These are phyloP conservation scores for Camelina sativa DNA, from an alignment of 345 rosid genomes.

Conservation along the genomic window DNA sequence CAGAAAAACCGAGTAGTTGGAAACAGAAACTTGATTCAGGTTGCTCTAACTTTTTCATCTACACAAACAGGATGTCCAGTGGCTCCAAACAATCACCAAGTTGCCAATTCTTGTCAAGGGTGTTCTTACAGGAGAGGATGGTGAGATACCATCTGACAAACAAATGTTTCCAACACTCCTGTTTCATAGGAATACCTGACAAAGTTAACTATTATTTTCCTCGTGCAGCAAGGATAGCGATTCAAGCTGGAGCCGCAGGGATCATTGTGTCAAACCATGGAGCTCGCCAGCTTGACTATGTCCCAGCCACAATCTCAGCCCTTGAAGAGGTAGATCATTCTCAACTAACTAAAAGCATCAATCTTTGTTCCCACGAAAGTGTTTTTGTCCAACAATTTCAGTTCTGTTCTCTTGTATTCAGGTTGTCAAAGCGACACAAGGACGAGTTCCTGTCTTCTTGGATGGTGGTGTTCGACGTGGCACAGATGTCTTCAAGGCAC, in stretches of 20 bases:
- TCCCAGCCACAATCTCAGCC: slow-evolving; percentile 79
- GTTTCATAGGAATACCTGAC: slow-evolving; percentile 11
- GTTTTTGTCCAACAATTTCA: neutral
- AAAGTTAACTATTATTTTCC: neutral
- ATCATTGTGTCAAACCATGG: slow-evolving; percentile 94
- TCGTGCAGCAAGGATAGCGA: slow-evolving; percentile 67
- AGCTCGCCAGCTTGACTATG: slow-evolving; percentile 92
- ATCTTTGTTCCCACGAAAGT: neutral
- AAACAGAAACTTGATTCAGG: neutral
- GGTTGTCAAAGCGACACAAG: slow-evolving; percentile 92
- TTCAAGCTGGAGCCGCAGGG: slow-evolving; percentile 85
- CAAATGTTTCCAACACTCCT: neutral
- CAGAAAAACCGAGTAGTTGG: neutral
- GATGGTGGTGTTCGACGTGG: slow-evolving; percentile 98
- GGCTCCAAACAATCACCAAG: slow-evolving; percentile 86
- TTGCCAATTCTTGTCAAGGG: slow-evolving; percentile 92
- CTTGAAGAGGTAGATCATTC: slow-evolving; percentile 71
- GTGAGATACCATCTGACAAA: slow-evolving; percentile 47
- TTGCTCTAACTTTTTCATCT: slow-evolving; percentile 21
- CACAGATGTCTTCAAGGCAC: slow-evolving; percentile 92
- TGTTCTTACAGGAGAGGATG: slow-evolving; percentile 83
- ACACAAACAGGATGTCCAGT: slow-evolving; percentile 65
- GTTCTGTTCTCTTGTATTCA: slow-evolving; percentile 29
- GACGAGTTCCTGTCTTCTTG: slow-evolving; percentile 82
- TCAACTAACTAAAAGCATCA: neutral